Conservation (phyloP, 495 filamentous ascomycete genomes). For the Parathielavia appendiculata region DNA sequence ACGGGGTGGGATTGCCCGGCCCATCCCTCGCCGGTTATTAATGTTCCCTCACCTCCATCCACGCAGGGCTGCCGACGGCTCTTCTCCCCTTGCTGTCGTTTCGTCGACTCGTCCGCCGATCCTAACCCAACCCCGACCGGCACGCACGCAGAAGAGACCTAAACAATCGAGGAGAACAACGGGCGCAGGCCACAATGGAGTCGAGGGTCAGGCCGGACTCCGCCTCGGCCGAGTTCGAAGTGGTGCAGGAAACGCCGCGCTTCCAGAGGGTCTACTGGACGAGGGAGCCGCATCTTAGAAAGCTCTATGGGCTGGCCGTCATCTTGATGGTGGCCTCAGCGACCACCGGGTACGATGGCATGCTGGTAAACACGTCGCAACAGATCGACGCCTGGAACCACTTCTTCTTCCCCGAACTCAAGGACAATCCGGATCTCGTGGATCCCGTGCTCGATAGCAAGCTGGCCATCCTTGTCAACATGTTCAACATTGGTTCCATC, state of each 20-base stretch:
- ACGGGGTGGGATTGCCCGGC: not conserved
- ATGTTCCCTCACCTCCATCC: not conserved
- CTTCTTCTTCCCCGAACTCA: constrained; percentile 45
- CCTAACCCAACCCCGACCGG: not conserved
- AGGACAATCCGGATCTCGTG: constrained; percentile 29
- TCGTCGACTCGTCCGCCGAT: not conserved
- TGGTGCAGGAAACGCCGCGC: constrained; percentile 44
- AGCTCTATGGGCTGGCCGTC: constrained; percentile 51
- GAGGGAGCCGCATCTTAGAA: constrained; percentile 54
- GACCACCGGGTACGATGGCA: constrained; percentile 63
- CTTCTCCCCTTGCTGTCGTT: not conserved
- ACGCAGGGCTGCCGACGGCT: not conserved
- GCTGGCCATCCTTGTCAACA: constrained; percentile 61
- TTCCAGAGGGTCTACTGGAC: constrained; percentile 58
- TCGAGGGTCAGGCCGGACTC: constrained; percentile 15
- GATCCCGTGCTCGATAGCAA: constrained; percentile 39
- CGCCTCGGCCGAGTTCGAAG: constrained; percentile 31
- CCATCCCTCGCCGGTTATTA: constrained; percentile 1
- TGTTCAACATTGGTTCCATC: constrained; percentile 65
- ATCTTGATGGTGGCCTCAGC: constrained; percentile 59
- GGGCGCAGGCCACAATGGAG: constrained; percentile 3
- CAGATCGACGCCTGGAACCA: constrained; percentile 49
- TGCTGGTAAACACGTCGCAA: constrained; percentile 56
- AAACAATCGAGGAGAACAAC: constrained; percentile 2
- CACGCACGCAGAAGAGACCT: constrained; percentile 3